phyloP scores from a whole-genome alignment of 2,329 filamentous ascomycete genomes.

The Dothistroma pini region DNA sequence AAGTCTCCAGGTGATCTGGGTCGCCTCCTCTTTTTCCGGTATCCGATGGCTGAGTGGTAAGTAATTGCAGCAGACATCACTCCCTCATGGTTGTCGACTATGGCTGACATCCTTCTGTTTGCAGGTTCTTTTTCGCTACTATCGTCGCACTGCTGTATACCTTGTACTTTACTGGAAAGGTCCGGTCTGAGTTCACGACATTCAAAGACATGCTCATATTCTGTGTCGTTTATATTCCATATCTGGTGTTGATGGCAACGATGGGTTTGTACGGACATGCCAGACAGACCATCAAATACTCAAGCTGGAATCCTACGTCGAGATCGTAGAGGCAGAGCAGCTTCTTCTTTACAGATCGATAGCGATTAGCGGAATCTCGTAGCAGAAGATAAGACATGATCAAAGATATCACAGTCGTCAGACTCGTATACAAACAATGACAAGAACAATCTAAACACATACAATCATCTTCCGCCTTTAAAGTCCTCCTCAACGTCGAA shows the following conservation, averaged over 20 bases:
- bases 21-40: conserved; percentile 47
- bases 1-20: conserved; percentile 37
- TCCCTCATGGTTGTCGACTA: too few species aligned
- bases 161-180: conserved; percentile 45
- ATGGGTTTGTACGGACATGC: conserved; percentile 49
- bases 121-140: conserved; percentile 35
- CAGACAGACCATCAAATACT: conserved; percentile 45
- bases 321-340: conserved; percentile 21
- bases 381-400: background rate
- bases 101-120: too few species aligned
- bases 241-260: conserved; percentile 43
- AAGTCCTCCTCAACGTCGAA: too few species aligned
- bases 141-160: conserved; percentile 45
- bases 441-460: background rate
- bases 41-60: conserved; percentile 48
- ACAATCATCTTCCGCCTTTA: background rate
- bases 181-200: conserved; percentile 46
- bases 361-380: background rate
- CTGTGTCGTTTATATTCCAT: conserved; percentile 42
- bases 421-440: background rate
- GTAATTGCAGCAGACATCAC: too few species aligned
- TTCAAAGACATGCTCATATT: conserved; percentile 43
- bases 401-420: background rate
- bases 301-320: conserved; percentile 48
- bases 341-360: background rate